Conservation (phyloP, 2,329 filamentous ascomycete species). For the Pseudocercospora pini-densiflorae region DNA sequence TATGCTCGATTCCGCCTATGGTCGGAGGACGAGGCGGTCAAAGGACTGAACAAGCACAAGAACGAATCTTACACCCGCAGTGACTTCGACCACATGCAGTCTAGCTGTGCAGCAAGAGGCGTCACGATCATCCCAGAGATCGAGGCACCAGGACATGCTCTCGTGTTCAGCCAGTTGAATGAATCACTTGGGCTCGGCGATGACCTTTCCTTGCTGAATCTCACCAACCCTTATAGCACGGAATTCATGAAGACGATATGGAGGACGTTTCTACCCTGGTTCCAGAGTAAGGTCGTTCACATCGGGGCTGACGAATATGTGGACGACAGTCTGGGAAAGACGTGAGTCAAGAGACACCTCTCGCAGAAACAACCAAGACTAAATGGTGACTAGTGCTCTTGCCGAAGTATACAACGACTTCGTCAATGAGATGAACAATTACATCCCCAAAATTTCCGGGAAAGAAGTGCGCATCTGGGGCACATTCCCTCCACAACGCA, state of each 20-base stretch:
- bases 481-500: slow-evolving; percentile 52
- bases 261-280: slow-evolving; percentile 60
- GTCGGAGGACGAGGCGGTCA: slow-evolving; percentile 54
- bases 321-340: slow-evolving; percentile 18
- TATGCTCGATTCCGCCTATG: slow-evolving; percentile 62
- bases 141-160: slow-evolving; percentile 62
- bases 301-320: slow-evolving; percentile 62
- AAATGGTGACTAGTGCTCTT: slow-evolving; percentile 37
- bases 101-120: slow-evolving; percentile 57
- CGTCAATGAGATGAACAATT: slow-evolving; percentile 57
- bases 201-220: slow-evolving; percentile 57
- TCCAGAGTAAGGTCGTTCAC: slow-evolving; percentile 59
- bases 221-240: slow-evolving; percentile 60
- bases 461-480: slow-evolving; percentile 62
- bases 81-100: slow-evolving; percentile 59
- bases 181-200: slow-evolving; percentile 58
- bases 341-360: background rate
- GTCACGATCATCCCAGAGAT: slow-evolving; percentile 65
- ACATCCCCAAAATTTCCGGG: slow-evolving; percentile 46
- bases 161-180: slow-evolving; percentile 64
- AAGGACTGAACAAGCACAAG: slow-evolving; percentile 54
- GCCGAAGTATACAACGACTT: slow-evolving; percentile 57
- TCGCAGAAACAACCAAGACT: background rate
- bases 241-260: slow-evolving; percentile 59
- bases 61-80: slow-evolving; percentile 61